Percentiles rank a stretch among this genome's conserved stretches.
These are phyloP conservation scores for Globisporangium polare DNA, from an alignment of 352 stramenopile species.

Conservation along the genomic window DNA sequence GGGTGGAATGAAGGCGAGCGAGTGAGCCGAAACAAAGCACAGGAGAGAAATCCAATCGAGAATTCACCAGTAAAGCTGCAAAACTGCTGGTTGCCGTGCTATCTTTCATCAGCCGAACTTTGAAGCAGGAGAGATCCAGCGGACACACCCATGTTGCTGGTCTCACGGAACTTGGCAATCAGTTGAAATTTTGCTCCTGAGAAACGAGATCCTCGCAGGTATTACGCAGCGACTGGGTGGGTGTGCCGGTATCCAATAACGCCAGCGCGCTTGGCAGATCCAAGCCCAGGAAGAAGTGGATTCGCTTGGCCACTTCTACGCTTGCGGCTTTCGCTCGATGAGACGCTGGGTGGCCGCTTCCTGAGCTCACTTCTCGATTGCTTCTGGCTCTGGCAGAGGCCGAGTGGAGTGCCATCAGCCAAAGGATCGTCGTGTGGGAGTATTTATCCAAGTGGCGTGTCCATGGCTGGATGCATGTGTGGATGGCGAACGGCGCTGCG, in stretches of 20 bases:
- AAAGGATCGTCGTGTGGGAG: background rate
- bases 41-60: background rate
- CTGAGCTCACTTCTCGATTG: background rate
- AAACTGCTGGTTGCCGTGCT: background rate
- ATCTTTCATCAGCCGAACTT: background rate
- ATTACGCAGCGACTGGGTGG: background rate
- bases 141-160: conserved; percentile 14
- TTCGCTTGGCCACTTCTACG: background rate
- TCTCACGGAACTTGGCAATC: conserved; percentile 6
- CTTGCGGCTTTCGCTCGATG: background rate
- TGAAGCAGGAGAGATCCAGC: conserved; percentile 7
- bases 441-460: background rate
- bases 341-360: background rate
- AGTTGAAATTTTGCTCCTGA: conserved; percentile 3
- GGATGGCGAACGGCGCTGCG: background rate
- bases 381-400: background rate
- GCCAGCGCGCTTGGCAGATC: background rate
- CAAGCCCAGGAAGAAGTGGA: background rate
- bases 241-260: background rate
- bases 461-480: background rate
- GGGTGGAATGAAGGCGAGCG: background rate
- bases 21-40: background rate
- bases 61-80: background rate
- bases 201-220: background rate
- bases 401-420: background rate